These are phyloP conservation scores for Phytophthora fragariaefolia DNA, from an alignment of 352 stramenopile species.

Conservation along the genomic window DNA sequence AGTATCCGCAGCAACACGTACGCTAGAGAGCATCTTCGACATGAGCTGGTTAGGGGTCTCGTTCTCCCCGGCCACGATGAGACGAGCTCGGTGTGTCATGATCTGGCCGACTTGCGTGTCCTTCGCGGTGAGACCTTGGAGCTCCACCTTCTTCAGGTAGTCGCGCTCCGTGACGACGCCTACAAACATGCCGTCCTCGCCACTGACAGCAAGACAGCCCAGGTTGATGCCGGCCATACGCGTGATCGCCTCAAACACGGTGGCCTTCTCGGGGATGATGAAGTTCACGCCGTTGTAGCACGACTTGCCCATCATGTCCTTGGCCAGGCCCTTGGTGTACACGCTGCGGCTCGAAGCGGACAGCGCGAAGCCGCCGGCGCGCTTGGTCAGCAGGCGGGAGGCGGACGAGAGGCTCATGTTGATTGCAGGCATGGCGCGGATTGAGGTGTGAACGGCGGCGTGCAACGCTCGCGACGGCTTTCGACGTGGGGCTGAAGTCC, in stretches of 20 bases:
- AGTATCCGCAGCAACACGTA: slow-evolving; percentile 33
- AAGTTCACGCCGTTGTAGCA: slow-evolving; percentile 97
- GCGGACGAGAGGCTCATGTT: slow-evolving; percentile 32
- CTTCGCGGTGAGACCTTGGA: slow-evolving; percentile 91
- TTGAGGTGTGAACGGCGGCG: slow-evolving; percentile 12
- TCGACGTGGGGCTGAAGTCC: background rate
- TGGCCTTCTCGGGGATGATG: slow-evolving; percentile 92
- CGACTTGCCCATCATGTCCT: slow-evolving; percentile 93
- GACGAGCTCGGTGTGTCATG: slow-evolving; percentile 92
- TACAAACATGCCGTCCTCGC: slow-evolving; percentile 89
- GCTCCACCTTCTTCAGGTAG: slow-evolving; percentile 96
- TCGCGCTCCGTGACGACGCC: slow-evolving; percentile 95
- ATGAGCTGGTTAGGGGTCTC: slow-evolving; percentile 93
- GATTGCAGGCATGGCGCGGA: background rate
- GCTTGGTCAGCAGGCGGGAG: slow-evolving; percentile 31
- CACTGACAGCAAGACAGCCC: slow-evolving; percentile 91
- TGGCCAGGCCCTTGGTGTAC: slow-evolving; percentile 86
- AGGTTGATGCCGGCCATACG: slow-evolving; percentile 96
- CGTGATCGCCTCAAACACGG: slow-evolving; percentile 95
- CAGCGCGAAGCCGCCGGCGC: slow-evolving; percentile 20
- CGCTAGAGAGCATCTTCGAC: slow-evolving; percentile 95
- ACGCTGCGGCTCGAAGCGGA: slow-evolving; percentile 44
- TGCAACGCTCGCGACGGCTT: background rate
- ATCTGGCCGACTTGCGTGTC: slow-evolving; percentile 93
- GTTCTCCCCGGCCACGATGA: slow-evolving; percentile 87